Conservation (phyloP, 306 rosid genomes). For the Crotalaria pallida region DNA sequence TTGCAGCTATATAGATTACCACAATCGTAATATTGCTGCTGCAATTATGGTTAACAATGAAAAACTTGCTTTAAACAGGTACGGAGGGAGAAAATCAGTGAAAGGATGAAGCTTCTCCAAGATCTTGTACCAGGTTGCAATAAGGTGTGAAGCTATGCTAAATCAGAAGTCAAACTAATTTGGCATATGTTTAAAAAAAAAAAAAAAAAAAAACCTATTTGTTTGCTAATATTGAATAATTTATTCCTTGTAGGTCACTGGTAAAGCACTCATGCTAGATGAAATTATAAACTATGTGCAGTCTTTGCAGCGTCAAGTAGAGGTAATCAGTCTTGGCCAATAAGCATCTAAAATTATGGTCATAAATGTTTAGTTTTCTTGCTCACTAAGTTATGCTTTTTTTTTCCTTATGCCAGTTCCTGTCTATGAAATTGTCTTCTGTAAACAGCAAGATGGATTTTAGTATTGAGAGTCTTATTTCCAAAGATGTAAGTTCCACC, state of each 20-base stretch:
- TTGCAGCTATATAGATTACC: neutral
- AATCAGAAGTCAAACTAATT: neutral
- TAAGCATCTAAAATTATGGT: conserved; percentile 19
- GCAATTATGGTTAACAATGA: conserved; percentile 1
- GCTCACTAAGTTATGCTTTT: conserved; percentile 17
- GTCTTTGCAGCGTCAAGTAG: conserved; percentile 95
- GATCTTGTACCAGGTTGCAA: conserved; percentile 98
- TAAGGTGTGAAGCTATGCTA: conserved; percentile 43
- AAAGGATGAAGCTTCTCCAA: conserved; percentile 95
- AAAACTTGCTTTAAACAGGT: conserved; percentile 40
- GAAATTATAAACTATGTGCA: conserved; percentile 97
- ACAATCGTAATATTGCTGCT: neutral
- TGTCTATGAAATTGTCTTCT: conserved; percentile 91
- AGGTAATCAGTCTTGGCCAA: conserved; percentile 47
- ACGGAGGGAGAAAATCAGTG: conserved; percentile 93
- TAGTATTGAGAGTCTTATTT: conserved; percentile 56
- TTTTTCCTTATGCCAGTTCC: conserved; percentile 44
- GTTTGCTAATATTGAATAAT: conserved; percentile 16
- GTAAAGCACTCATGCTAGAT: conserved; percentile 96
- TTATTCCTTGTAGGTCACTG: conserved; percentile 60
- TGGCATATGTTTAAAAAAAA: neutral
- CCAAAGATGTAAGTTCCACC: conserved; percentile 70
- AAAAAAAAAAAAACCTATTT: neutral
- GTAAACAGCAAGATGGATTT: conserved; percentile 78
- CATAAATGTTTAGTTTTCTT: conserved; percentile 26